phyloP scores from a whole-genome alignment of 2,329 filamentous ascomycete genomes.

The Colletotrichum scovillei region DNA sequence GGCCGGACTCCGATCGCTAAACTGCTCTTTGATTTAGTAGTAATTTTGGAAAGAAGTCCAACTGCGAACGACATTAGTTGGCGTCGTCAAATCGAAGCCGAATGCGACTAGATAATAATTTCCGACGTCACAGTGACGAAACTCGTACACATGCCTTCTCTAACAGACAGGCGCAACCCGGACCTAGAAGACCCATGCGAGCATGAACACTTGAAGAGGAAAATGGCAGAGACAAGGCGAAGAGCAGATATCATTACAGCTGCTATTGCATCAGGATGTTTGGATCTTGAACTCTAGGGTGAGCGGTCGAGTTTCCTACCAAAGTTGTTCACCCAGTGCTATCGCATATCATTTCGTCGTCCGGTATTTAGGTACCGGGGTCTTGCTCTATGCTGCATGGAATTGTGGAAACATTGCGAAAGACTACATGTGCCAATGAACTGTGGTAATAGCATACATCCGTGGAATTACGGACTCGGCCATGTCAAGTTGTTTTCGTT shows the following conservation, averaged over 20 bases:
- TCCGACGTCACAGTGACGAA: neutral
- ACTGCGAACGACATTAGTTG: neutral
- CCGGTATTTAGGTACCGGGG: too few relatives aligned
- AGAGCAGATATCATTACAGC: fast-evolving
- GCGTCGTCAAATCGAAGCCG: neutral
- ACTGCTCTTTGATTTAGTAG: too few relatives aligned
- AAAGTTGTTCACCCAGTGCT: too few relatives aligned
- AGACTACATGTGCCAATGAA: neutral
- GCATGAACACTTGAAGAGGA: too few relatives aligned
- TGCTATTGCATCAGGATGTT: neutral
- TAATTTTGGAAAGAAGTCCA: neutral
- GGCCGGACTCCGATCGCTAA: too few relatives aligned
- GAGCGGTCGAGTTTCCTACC: neutral
- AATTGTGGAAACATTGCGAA: neutral
- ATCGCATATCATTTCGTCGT: too few relatives aligned
- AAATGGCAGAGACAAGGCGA: neutral
- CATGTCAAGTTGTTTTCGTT: too few relatives aligned
- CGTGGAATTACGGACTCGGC: too few relatives aligned
- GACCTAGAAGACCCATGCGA: neutral
- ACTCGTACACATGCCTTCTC: too few relatives aligned
- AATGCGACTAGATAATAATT: neutral
- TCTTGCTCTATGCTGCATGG: too few relatives aligned
- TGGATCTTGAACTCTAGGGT: neutral
- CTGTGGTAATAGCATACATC: too few relatives aligned
- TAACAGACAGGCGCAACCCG: too few relatives aligned